Percentiles rank a stretch among this genome's conserved stretches.
Conservation (phyloP, 768 basidiomycete species). For the Suillus hirtellus region DNA sequence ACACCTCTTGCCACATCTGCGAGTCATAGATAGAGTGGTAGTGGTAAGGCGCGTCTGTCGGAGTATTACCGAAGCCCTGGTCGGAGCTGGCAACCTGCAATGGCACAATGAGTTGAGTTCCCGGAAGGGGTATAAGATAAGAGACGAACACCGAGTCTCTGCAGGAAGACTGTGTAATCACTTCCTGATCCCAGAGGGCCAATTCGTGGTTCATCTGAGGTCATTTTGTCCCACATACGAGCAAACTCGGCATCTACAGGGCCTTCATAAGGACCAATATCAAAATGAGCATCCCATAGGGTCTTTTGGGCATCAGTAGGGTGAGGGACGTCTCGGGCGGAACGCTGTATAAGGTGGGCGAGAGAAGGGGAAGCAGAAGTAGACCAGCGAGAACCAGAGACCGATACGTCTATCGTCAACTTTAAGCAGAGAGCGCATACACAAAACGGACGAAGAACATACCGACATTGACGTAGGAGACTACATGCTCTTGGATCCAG, state of each 20-base stretch:
- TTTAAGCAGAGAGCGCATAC: conserved; percentile 11
- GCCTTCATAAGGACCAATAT: conserved; percentile 51
- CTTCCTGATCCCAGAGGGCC: conserved; percentile 79
- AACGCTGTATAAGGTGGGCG: conserved; percentile 53
- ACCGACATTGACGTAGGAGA: conserved; percentile 84
- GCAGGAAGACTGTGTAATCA: conserved; percentile 91
- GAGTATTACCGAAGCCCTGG: conserved; percentile 33
- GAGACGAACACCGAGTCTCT: conserved; percentile 63
- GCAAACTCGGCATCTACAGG: conserved; percentile 45
- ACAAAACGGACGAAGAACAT: conserved; percentile 17
- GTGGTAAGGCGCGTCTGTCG: conserved; percentile 67
- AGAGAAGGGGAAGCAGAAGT: conserved; percentile 63
- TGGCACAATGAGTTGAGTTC: conserved; percentile 6
- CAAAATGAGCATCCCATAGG: conserved; percentile 60
- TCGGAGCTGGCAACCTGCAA: conserved; percentile 36
- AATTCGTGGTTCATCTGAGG: conserved; percentile 35
- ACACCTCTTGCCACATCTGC: conserved; percentile 69
- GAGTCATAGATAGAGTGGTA: conserved; percentile 79
- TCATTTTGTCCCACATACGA: conserved; percentile 38
- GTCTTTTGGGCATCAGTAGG: conserved; percentile 51
- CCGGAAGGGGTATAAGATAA: background rate
- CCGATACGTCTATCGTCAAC: conserved; percentile 49
- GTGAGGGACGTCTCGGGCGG: conserved; percentile 57
- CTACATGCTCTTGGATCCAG: conserved; percentile 79
- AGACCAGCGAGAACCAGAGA: conserved; percentile 52